These are phyloP conservation scores for Myriosclerotinia duriaeana DNA, from an alignment of 2,329 filamentous ascomycete species.

Conservation along the genomic window DNA sequence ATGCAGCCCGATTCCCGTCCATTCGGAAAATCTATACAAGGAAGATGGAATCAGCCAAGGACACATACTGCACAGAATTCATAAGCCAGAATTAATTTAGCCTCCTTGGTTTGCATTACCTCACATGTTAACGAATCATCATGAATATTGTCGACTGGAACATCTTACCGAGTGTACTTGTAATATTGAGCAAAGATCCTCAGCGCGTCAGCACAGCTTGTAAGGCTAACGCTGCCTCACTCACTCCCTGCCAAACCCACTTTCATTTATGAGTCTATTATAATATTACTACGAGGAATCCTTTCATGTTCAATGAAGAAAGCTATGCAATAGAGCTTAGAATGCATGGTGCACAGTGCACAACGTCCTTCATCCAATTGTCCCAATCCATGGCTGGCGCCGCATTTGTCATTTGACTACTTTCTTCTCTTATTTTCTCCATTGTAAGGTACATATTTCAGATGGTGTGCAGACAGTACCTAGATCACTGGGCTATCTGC, in stretches of 20 bases:
- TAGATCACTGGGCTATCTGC: conserved; percentile 24
- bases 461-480: conserved; percentile 21
- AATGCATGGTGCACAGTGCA: conserved; percentile 32
- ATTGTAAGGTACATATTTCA: conserved; percentile 19
- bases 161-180: conserved; percentile 11
- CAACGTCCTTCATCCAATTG: conserved; percentile 21
- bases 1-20: conserved; percentile 17
- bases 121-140: conserved; percentile 6
- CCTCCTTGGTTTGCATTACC: conserved; percentile 10
- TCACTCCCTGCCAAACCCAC: conserved; percentile 17
- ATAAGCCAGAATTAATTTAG: conserved; percentile 8
- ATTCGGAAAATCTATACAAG: conserved; percentile 16
- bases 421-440: conserved; percentile 16
- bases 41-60: conserved; percentile 11
- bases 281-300: conserved; percentile 15
- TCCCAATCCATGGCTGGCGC: conserved; percentile 15
- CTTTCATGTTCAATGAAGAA: conserved; percentile 13
- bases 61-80: background rate
- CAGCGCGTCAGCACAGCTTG: conserved; percentile 23
- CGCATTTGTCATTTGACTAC: conserved; percentile 21
- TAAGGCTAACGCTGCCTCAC: conserved; percentile 19
- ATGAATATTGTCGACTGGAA: background rate
- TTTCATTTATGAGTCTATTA: conserved; percentile 8
- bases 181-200: conserved; percentile 19
- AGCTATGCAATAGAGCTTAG: conserved; percentile 25